Conservation (phyloP, 805 yeast genomes). For the Clavispora carvajalis region DNA sequence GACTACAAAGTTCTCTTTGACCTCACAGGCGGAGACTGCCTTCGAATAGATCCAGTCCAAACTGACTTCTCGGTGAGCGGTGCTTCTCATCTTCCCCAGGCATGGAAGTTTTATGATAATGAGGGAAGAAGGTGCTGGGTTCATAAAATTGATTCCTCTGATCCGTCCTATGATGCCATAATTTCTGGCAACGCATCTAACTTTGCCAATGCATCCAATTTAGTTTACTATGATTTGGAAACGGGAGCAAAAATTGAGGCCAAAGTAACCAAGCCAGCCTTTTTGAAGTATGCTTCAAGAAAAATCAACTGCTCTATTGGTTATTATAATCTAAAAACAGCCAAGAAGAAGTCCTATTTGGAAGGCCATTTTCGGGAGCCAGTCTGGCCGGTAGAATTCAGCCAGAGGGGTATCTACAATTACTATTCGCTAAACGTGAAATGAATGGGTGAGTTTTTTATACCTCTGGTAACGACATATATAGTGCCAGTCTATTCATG, state of each 20-base stretch:
- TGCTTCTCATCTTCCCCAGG: constrained; percentile 23
- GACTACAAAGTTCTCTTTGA: constrained; percentile 52
- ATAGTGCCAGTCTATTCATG: background rate
- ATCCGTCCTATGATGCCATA: constrained; percentile 28
- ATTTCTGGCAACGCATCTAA: constrained; percentile 8
- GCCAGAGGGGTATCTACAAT: constrained; percentile 51
- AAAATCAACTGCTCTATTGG: constrained; percentile 55
- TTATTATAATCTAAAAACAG: constrained; percentile 35
- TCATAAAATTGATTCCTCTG: constrained; percentile 38
- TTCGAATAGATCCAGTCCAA: constrained; percentile 26
- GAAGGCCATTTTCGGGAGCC: constrained; percentile 27
- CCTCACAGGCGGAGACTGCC: constrained; percentile 34
- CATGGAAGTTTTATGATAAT: constrained; percentile 51
- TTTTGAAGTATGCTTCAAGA: constrained; percentile 48
- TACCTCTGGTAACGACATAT: background rate
- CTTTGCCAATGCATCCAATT: constrained; percentile 21
- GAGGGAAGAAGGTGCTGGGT: constrained; percentile 84
- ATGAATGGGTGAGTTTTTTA: no score
- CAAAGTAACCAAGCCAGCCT: constrained; percentile 41
- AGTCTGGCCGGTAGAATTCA: constrained; percentile 50
- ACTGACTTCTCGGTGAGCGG: constrained; percentile 22
- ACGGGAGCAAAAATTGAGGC: constrained; percentile 57
- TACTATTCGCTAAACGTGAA: constrained; percentile 52
- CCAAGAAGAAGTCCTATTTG: constrained; percentile 27
- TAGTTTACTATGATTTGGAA: constrained; percentile 55